These are phyloP conservation scores for Saccharomycopsis hybrid DNA, from an alignment of 1,139 yeast genomes.

Conservation along the genomic window DNA sequence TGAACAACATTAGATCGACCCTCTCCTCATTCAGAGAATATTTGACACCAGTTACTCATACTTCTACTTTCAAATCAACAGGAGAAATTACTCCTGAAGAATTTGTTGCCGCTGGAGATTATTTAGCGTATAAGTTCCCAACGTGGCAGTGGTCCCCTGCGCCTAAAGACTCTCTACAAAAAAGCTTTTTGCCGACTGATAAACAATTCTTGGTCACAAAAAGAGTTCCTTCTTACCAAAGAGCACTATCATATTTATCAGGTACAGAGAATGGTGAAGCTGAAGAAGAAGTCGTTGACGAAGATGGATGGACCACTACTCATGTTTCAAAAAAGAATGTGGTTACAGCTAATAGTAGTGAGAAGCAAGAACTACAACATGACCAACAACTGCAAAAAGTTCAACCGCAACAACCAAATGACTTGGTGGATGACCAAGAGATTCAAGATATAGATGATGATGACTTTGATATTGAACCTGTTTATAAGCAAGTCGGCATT, in stretches of 20 bases:
- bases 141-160: slow-evolving; percentile 93
- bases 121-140: slow-evolving; percentile 82
- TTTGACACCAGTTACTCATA: slow-evolving; percentile 81
- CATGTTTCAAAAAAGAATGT: slow-evolving; percentile 14
- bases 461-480: slow-evolving; percentile 39
- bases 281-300: slow-evolving; percentile 38
- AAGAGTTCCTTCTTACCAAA: slow-evolving; percentile 78
- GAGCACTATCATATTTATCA: slow-evolving; percentile 55
- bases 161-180: slow-evolving; percentile 47
- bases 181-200: slow-evolving; percentile 74
- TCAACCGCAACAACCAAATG: slow-evolving; percentile 4
- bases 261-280: slow-evolving; percentile 36
- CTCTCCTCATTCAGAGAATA: slow-evolving; percentile 84
- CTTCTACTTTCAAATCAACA: slow-evolving; percentile 71
- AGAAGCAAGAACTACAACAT: too few relatives aligned
- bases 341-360: slow-evolving; percentile 15
- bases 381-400: too few relatives aligned
- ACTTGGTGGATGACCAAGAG: slow-evolving; percentile 20
- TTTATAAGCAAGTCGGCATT: slow-evolving; percentile 30
- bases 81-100: slow-evolving; percentile 96
- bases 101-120: slow-evolving; percentile 90
- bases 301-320: slow-evolving; percentile 56
- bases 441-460: slow-evolving; percentile 38
- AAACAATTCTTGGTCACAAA: slow-evolving; percentile 82
- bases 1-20: slow-evolving; percentile 57